Conservation (phyloP, 768 basidiomycete genomes). For the Collybia sp. region DNA sequence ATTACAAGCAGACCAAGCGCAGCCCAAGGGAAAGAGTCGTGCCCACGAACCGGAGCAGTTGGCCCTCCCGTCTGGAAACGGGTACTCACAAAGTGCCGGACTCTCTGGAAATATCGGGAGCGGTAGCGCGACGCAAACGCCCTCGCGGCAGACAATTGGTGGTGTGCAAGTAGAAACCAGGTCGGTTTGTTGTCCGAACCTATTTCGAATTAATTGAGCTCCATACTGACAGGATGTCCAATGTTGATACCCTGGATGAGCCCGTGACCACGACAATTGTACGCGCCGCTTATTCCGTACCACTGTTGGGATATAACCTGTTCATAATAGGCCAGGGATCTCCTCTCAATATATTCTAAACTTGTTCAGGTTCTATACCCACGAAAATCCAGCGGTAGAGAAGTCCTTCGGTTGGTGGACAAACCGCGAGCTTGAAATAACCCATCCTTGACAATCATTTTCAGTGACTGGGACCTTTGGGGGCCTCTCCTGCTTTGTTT, state of each 20-base stretch:
- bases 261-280: slow-evolving; percentile 88
- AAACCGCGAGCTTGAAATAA: not conserved
- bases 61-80: slow-evolving; percentile 35
- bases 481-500: slow-evolving; percentile 86
- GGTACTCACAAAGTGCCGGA: slow-evolving; percentile 24
- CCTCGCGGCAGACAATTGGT: slow-evolving; percentile 67
- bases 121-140: slow-evolving; percentile 41
- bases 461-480: slow-evolving; percentile 97
- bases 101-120: slow-evolving; percentile 75
- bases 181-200: slow-evolving; percentile 31
- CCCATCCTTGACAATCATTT: not conserved
- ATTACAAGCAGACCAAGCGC: slow-evolving; percentile 34
- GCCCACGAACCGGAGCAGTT: slow-evolving; percentile 52
- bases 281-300: slow-evolving; percentile 16
- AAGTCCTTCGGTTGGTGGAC: slow-evolving; percentile 65
- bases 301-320: slow-evolving; percentile 1
- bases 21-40: slow-evolving; percentile 71
- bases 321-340: slow-evolving; percentile 68
- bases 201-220: not conserved
- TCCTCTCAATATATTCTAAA: slow-evolving; percentile 88
- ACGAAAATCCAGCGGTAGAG: slow-evolving; percentile 64
- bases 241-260: slow-evolving; percentile 87
- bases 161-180: slow-evolving; percentile 87
- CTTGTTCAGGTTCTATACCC: slow-evolving; percentile 93
- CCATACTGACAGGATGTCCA: slow-evolving; percentile 54